Evolutionary conservation across 2,329 filamentous ascomycete species (phyloP).

Genomic region (Penicillium sp.): DNA sequence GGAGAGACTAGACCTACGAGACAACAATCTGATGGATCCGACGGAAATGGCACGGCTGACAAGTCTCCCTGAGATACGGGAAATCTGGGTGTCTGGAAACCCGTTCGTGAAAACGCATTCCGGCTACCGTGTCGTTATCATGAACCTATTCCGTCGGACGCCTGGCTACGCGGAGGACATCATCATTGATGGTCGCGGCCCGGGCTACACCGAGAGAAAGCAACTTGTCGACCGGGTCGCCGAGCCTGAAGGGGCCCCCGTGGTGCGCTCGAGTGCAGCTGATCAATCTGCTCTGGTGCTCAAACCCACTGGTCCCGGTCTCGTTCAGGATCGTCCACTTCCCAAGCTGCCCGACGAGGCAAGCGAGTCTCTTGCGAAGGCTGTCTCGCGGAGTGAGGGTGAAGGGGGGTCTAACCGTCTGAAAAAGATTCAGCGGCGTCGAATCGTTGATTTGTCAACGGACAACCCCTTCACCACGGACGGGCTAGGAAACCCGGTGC

Average conservation of each 20-base stretch:
- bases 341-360: conserved; percentile 17
- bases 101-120: conserved; percentile 85
- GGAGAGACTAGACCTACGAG: conserved; percentile 84
- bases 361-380: conserved; percentile 13
- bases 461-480: conserved; percentile 38
- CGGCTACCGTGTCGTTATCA: conserved; percentile 82
- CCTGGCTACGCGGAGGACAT: conserved; percentile 90
- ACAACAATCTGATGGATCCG: conserved; percentile 87
- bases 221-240: conserved; percentile 77
- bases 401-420: conserved; percentile 38
- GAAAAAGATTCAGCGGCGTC: conserved; percentile 53
- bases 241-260: conserved; percentile 70
- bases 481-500: conserved; percentile 28
- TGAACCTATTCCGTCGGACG: conserved; percentile 89
- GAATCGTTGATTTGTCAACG: conserved; percentile 58
- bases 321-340: conserved; percentile 12
- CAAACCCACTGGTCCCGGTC: conserved; percentile 53
- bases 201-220: conserved; percentile 80
- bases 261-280: conserved; percentile 66
- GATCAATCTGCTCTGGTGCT: conserved; percentile 65
- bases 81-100: conserved; percentile 90
- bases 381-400: conserved; percentile 23
- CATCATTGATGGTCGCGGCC: conserved; percentile 77
- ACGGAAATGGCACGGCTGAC: conserved; percentile 86
- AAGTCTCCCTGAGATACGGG: conserved; percentile 82